phyloP scores from a whole-genome alignment of 805 yeast species.

The Monosporozyma aerobia region DNA sequence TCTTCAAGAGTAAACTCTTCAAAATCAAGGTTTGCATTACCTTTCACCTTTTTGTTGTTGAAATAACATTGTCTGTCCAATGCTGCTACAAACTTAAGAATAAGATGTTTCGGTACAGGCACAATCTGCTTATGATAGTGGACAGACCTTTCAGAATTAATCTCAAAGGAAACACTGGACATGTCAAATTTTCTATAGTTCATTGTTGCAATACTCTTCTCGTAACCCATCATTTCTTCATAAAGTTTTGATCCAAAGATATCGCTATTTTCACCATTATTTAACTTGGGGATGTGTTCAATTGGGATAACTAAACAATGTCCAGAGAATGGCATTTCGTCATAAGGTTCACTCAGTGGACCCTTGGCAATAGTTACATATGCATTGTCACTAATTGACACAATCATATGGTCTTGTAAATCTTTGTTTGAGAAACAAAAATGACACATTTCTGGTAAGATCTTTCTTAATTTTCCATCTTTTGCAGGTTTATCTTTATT shows the following conservation, averaged over 20 bases:
- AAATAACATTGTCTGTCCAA: constrained; percentile 36
- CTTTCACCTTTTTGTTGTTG: constrained; percentile 41
- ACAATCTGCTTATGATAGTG: constrained; percentile 73
- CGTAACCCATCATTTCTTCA: constrained; percentile 41
- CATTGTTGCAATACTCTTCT: constrained; percentile 42
- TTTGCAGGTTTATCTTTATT: background rate
- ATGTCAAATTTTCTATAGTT: constrained; percentile 35
- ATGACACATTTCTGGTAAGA: constrained; percentile 60
- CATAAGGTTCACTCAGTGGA: constrained; percentile 53
- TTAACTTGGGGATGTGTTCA: constrained; percentile 50
- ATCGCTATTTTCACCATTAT: constrained; percentile 10
- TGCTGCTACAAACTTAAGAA: constrained; percentile 36
- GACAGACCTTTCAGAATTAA: constrained; percentile 52
- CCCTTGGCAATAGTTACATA: constrained; percentile 82
- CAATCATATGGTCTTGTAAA: constrained; percentile 69
- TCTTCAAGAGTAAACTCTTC: constrained; percentile 24
- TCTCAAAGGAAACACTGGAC: constrained; percentile 58
- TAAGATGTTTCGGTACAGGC: constrained; percentile 47
- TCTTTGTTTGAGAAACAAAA: constrained; percentile 77
- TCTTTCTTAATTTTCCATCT: constrained; percentile 23
- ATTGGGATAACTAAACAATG: constrained; percentile 78
- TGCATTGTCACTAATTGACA: constrained; percentile 57
- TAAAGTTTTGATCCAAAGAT: constrained; percentile 14
- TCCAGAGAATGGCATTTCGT: constrained; percentile 53
- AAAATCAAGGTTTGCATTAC: constrained; percentile 39